These are phyloP conservation scores for Leccinum broughii DNA, from an alignment of 768 basidiomycete species.

Conservation along the genomic window DNA sequence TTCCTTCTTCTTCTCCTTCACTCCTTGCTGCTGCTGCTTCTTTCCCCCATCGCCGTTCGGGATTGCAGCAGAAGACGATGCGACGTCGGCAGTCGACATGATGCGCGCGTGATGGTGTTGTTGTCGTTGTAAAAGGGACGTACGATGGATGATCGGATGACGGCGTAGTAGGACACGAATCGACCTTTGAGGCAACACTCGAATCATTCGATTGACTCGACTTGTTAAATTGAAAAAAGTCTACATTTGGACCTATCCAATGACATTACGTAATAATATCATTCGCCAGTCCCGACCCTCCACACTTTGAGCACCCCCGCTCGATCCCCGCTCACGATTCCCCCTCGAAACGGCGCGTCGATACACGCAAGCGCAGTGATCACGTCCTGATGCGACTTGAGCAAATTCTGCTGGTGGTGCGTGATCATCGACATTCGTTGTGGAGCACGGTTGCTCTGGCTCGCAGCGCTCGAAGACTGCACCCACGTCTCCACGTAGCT, in stretches of 20 bases:
- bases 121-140: constrained; percentile 3
- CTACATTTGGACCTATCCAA: constrained; percentile 26
- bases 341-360: constrained; percentile 90
- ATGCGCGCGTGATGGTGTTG: constrained; percentile 16
- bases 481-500: constrained; percentile 68
- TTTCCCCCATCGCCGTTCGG: constrained; percentile 35
- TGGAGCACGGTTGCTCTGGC: constrained; percentile 63
- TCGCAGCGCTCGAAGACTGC: constrained; percentile 39
- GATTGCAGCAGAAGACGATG: constrained; percentile 55
- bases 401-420: constrained; percentile 78
- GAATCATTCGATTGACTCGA: constrained; percentile 28
- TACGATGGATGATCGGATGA: constrained; percentile 10
- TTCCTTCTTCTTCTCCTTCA: constrained; percentile 49
- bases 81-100: constrained; percentile 54
- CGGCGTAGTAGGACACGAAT: constrained; percentile 24
- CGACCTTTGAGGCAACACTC: constrained; percentile 32
- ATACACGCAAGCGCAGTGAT: constrained; percentile 84
- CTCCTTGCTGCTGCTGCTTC: constrained; percentile 32
- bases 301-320: constrained; percentile 91
- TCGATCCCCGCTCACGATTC: constrained; percentile 89
- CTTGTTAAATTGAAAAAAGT: not conserved
- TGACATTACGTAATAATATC: constrained; percentile 2
- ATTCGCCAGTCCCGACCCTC: constrained; percentile 62
- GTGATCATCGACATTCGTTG: constrained; percentile 78
- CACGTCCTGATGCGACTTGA: constrained; percentile 88